phyloP scores from a whole-genome alignment of 768 basidiomycete genomes.

The Stropharia rugosoannulata region DNA sequence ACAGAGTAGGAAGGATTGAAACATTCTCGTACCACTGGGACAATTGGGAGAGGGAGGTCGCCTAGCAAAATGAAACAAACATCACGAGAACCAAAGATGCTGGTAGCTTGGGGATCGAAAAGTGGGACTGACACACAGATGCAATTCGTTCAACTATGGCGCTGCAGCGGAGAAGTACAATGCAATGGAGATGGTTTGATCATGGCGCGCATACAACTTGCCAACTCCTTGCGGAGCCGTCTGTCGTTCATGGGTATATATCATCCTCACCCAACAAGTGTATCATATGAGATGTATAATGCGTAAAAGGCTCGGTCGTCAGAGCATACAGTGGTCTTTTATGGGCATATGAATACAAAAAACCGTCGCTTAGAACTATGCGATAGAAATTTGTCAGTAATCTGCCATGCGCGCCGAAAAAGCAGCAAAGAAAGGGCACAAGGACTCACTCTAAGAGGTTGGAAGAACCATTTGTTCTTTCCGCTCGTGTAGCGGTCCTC shows the following conservation, averaged over 20 bases:
- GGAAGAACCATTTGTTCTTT: conserved; percentile 99
- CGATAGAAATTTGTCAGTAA: conserved; percentile 1
- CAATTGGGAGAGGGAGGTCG: too few relatives aligned
- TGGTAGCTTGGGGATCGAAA: too few relatives aligned
- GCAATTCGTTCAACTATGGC: too few relatives aligned
- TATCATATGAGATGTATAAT: conserved; percentile 18
- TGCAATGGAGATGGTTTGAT: too few relatives aligned
- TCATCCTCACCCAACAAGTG: background rate
- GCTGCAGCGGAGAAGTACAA: too few relatives aligned
- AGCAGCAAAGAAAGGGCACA: background rate
- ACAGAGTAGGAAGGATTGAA: too few relatives aligned
- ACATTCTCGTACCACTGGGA: too few relatives aligned
- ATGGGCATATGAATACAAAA: conserved; percentile 28
- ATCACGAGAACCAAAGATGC: too few relatives aligned
- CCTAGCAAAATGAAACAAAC: too few relatives aligned
- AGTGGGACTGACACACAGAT: too few relatives aligned
- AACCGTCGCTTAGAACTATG: conserved; percentile 33
- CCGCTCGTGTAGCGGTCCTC: conserved; percentile 94
- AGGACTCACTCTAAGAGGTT: conserved; percentile 67
- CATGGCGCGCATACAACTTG: background rate
- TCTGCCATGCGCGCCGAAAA: background rate
- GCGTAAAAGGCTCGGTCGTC: conserved; percentile 30
- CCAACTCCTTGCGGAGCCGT: background rate
- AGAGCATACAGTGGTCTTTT: conserved; percentile 34
- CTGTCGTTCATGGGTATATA: conserved; percentile 4